phyloP scores from a whole-genome alignment of 2,329 filamentous ascomycete species.

The Ophiostoma triangulosporum region DNA sequence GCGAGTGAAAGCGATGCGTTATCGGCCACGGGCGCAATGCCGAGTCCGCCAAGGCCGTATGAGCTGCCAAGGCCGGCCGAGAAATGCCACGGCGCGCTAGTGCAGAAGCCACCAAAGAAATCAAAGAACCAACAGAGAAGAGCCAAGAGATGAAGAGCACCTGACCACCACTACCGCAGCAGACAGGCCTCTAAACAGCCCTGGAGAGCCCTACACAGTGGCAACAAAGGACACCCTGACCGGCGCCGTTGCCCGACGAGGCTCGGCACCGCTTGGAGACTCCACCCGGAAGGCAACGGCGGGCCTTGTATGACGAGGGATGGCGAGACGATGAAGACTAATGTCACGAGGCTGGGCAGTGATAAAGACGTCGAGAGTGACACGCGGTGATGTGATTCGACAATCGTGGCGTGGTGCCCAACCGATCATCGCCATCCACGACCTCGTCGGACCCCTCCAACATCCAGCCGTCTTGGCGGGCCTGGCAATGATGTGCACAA shows the following conservation, averaged over 20 bases:
- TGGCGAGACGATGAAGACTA: neutral
- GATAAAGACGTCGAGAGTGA: neutral
- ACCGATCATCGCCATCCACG: neutral
- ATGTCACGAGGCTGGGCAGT: neutral
- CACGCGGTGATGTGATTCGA: neutral
- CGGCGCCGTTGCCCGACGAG: constrained; percentile 3
- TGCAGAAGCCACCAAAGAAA: neutral
- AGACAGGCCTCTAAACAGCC: no score
- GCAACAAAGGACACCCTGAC: neutral
- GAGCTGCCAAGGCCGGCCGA: neutral
- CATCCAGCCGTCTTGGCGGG: constrained; percentile 1
- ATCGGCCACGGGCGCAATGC: neutral
- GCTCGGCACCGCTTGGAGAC: constrained; percentile 3
- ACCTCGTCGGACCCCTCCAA: no score
- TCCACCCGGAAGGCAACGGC: neutral
- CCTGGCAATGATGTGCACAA: neutral
- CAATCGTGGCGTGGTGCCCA: neutral
- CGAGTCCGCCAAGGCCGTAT: neutral
- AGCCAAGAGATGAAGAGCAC: neutral
- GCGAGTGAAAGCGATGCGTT: neutral
- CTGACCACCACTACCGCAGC: neutral
- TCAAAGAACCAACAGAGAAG: neutral
- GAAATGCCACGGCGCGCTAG: constrained; percentile 1
- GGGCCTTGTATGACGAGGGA: neutral
- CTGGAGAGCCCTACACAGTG: no score